Evolutionary conservation across 805 yeast genomes (phyloP).

Genomic region (Barnettozyma salicaria): DNA sequence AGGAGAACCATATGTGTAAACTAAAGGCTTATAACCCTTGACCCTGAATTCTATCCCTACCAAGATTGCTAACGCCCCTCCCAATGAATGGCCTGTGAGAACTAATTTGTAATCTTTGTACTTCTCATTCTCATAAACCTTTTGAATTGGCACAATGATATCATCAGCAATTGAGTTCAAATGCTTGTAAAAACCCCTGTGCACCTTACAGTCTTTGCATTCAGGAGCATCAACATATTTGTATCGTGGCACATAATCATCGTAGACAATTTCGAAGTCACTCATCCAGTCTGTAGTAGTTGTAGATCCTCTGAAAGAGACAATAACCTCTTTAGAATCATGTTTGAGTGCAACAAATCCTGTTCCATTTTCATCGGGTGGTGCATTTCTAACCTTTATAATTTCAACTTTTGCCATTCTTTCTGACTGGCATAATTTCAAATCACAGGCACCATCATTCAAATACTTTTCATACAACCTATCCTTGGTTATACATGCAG

Average conservation of each 20-base stretch:
- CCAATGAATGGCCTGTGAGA: constrained; percentile 70
- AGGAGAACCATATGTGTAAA: constrained; percentile 61
- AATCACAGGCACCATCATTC: constrained; percentile 19
- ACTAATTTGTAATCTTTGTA: constrained; percentile 46
- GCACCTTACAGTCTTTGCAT: constrained; percentile 54
- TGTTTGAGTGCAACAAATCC: constrained; percentile 54
- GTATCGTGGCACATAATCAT: constrained; percentile 17
- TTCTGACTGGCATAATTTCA: constrained; percentile 14
- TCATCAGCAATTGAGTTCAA: constrained; percentile 35
- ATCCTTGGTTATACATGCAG: constrained; percentile 20
- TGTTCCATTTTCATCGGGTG: constrained; percentile 34
- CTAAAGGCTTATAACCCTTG: constrained; percentile 47
- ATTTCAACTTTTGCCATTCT: constrained; percentile 10
- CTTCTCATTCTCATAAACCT: constrained; percentile 25
- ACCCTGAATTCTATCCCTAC: constrained; percentile 58
- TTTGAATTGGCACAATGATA: constrained; percentile 26
- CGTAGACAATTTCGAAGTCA: constrained; percentile 41
- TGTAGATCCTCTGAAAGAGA: constrained; percentile 62
- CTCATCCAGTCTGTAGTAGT: constrained; percentile 62
- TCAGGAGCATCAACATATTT: constrained; percentile 8
- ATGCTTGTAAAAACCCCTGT: constrained; percentile 55
- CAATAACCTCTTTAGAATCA: constrained; percentile 37
- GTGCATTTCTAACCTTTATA: constrained; percentile 17
- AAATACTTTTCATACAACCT: constrained; percentile 11
- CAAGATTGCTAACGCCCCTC: constrained; percentile 63